Conservation (phyloP, 441 rosid genomes). For the Rhodomyrtus psidioides region DNA sequence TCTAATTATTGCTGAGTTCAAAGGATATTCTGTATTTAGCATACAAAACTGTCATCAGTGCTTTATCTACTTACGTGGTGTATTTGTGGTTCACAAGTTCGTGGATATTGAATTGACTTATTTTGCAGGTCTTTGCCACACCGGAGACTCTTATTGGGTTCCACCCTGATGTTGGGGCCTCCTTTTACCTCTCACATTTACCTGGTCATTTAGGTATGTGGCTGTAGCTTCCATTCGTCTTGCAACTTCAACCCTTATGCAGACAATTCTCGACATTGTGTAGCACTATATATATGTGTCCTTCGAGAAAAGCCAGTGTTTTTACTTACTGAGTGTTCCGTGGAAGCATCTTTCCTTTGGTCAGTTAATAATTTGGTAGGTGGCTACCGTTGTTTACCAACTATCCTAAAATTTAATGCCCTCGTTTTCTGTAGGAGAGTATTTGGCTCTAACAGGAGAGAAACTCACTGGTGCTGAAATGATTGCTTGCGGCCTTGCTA, state of each 20-base stretch:
- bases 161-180: conserved; percentile 98
- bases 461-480: conserved; percentile 78
- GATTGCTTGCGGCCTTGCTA: conserved; percentile 83
- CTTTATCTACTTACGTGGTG: not conserved
- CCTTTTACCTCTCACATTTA: conserved; percentile 73
- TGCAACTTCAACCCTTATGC: not conserved
- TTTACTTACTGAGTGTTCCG: not conserved
- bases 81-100: not conserved
- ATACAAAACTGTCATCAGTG: not conserved
- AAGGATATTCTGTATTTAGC: not conserved
- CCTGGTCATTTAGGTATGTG: conserved; percentile 78
- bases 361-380: not conserved
- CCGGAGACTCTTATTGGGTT: conserved; percentile 92
- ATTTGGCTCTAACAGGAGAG: conserved; percentile 75
- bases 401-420: not conserved
- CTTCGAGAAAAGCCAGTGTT: not conserved
- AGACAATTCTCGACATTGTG: not conserved
- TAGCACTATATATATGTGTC: not conserved
- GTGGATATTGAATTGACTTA: not conserved
- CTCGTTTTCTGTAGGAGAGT: conserved; percentile 63
- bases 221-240: conserved; percentile 2
- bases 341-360: not conserved
- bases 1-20: not conserved
- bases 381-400: not conserved
- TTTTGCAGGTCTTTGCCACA: conserved; percentile 75